A percentile compares a stretch with the other conserved stretches of the same genome.
Evolutionary conservation across 2,329 filamentous ascomycete genomes (phyloP).

Genomic region (Phyllosticta paracitricarpa): DNA sequence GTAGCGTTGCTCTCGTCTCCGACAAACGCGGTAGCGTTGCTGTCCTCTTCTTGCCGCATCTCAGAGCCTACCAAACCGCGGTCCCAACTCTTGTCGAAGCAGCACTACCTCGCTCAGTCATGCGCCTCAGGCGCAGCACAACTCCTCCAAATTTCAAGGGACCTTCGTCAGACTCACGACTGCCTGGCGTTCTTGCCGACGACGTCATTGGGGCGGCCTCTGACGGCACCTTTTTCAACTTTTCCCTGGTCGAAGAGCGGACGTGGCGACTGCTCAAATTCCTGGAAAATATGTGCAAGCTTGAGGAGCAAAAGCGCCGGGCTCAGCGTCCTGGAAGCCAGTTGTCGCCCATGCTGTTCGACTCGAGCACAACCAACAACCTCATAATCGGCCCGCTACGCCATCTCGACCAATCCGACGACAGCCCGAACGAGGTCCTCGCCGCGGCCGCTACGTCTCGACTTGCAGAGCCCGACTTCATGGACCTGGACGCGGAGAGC

Average conservation of each 20-base stretch:
- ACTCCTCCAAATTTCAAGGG: constrained; percentile 19
- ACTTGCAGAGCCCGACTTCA: not conserved
- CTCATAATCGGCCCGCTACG: constrained; percentile 1
- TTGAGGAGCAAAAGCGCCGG: constrained; percentile 12
- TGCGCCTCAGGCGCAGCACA: constrained; percentile 42
- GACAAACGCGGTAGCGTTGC: constrained; percentile 25
- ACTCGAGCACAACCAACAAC: constrained; percentile 7
- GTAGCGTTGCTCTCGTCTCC: constrained; percentile 20
- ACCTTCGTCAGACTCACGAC: not conserved
- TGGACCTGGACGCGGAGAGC: not conserved
- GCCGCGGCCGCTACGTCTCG: not conserved
- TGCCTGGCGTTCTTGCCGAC: constrained; percentile 31
- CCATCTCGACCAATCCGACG: not conserved
- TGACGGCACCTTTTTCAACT: constrained; percentile 44
- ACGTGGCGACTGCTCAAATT: constrained; percentile 62
- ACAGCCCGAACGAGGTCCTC: not conserved
- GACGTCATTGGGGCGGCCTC: constrained; percentile 41
- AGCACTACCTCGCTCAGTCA: constrained; percentile 30
- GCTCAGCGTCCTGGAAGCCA: constrained; percentile 6
- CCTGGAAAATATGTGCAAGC: constrained; percentile 53
- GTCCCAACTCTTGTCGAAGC: constrained; percentile 33
- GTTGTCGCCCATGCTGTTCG: constrained; percentile 14
- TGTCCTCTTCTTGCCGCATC: constrained; percentile 20
- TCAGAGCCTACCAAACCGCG: constrained; percentile 15
- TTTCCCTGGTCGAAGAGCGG: constrained; percentile 53